These are phyloP conservation scores for Myxozyma melibiosi DNA, from an alignment of 805 yeast genomes.

Conservation along the genomic window DNA sequence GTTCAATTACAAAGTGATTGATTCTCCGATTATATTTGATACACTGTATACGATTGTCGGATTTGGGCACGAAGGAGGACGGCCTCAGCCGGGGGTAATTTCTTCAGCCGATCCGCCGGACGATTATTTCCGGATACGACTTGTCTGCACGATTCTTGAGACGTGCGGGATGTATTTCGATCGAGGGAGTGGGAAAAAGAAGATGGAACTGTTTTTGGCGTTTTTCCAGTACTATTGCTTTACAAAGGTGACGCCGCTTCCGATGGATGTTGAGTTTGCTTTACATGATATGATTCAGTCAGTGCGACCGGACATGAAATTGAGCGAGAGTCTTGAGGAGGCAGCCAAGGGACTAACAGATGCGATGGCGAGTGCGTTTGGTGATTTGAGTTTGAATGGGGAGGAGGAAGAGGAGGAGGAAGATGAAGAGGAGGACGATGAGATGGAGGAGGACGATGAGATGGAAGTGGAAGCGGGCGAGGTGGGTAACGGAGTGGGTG, in stretches of 20 bases:
- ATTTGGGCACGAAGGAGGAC: conserved; percentile 64
- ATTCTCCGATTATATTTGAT: conserved; percentile 51
- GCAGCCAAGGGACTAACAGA: conserved; percentile 47
- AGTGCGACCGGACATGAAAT: conserved; percentile 42
- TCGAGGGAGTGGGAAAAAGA: conserved; percentile 29
- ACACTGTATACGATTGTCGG: conserved; percentile 59
- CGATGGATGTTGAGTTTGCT: conserved; percentile 61
- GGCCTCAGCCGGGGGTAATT: conserved; percentile 51
- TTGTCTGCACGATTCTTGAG: conserved; percentile 52
- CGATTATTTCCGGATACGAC: conserved; percentile 70
- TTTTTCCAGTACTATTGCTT: conserved; percentile 72
- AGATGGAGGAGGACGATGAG: conserved; percentile 7
- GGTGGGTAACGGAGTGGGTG: conserved; percentile 8
- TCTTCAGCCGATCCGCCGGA: conserved; percentile 61
- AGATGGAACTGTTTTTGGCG: conserved; percentile 49
- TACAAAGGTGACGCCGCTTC: conserved; percentile 60
- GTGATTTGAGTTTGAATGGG: conserved; percentile 9
- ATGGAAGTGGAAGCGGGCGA: conserved; percentile 25
- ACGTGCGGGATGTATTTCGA: conserved; percentile 37
- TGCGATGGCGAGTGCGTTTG: conserved; percentile 19
- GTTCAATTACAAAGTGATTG: conserved; percentile 52
- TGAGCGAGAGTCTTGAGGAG: conserved; percentile 47
- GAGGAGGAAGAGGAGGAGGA: conserved; percentile 7
- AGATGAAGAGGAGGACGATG: conserved; percentile 15
- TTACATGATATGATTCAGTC: conserved; percentile 50